Conservation (phyloP, 495 filamentous ascomycete species). For the Hypoxylon lenormandii region DNA sequence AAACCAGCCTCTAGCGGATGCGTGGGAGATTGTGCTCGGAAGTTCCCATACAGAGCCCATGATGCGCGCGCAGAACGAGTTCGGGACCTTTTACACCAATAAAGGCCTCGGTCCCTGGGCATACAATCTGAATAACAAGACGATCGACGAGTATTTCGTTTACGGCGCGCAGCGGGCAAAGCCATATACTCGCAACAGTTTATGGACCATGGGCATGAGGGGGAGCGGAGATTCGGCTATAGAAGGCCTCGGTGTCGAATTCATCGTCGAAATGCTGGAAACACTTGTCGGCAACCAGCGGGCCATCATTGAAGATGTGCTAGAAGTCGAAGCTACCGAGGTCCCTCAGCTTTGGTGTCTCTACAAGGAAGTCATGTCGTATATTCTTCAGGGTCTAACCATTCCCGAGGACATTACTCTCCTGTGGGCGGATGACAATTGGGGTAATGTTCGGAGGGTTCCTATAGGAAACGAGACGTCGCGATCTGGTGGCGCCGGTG, state of each 20-base stretch:
- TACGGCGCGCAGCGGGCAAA: constrained; percentile 74
- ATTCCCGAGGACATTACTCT: constrained; percentile 80
- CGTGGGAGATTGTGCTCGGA: constrained; percentile 78
- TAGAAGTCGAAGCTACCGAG: constrained; percentile 65
- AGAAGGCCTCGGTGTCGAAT: constrained; percentile 64
- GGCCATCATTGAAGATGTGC: constrained; percentile 66
- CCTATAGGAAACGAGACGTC: constrained; percentile 70
- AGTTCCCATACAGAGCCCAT: constrained; percentile 81
- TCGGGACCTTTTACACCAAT: constrained; percentile 64
- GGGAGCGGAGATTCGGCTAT: constrained; percentile 74
- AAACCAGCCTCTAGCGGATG: constrained; percentile 75
- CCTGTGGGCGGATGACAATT: constrained; percentile 82
- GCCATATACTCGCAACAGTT: constrained; percentile 69
- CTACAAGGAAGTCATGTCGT: constrained; percentile 77
- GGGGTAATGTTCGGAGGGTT: constrained; percentile 74
- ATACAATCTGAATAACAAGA: constrained; percentile 73
- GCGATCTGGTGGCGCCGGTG: constrained; percentile 74
- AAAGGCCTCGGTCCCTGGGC: constrained; percentile 68
- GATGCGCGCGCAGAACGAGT: constrained; percentile 78
- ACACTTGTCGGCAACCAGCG: constrained; percentile 71
- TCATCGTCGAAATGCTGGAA: constrained; percentile 68
- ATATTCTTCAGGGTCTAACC: constrained; percentile 71
- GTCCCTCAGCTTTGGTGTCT: constrained; percentile 79
- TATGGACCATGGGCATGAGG: constrained; percentile 80
- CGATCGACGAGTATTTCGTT: constrained; percentile 74